phyloP scores from a whole-genome alignment of 176 grass and related monocot species.

The Eragrostis curvula region DNA sequence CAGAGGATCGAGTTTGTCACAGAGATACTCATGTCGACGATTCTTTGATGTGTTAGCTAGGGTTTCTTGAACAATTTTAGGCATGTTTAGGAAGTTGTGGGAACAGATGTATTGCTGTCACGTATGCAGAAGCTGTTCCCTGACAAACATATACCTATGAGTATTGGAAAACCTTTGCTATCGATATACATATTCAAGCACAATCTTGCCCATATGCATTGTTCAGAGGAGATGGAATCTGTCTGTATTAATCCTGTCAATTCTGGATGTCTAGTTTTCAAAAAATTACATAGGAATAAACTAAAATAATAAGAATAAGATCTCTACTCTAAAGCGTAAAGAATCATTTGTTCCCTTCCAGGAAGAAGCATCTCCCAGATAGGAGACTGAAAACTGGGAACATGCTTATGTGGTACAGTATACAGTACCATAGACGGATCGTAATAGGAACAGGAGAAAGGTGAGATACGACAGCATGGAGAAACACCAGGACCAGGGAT shows the following conservation, averaged over 20 bases:
- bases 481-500: not conserved
- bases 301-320: conserved; percentile 4
- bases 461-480: not conserved
- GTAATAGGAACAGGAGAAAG: not conserved
- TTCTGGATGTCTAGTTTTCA: not conserved
- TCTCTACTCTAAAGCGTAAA: not conserved
- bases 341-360: not conserved
- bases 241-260: not conserved
- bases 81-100: not conserved
- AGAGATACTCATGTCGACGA: conserved; percentile 66
- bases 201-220: not conserved
- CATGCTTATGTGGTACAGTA: conserved; percentile 2
- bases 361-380: not conserved
- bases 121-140: not conserved
- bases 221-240: not conserved
- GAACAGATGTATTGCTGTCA: not conserved
- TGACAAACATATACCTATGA: not conserved
- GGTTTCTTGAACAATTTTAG: not conserved
- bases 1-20: conserved; percentile 72
- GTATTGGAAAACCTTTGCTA: not conserved
- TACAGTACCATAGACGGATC: not conserved
- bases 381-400: not conserved
- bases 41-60: conserved; percentile 54
- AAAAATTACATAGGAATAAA: not conserved
- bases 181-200: not conserved